These are phyloP conservation scores for Cyberlindnera xylosilytica DNA, from an alignment of 805 yeast genomes.

Conservation along the genomic window DNA sequence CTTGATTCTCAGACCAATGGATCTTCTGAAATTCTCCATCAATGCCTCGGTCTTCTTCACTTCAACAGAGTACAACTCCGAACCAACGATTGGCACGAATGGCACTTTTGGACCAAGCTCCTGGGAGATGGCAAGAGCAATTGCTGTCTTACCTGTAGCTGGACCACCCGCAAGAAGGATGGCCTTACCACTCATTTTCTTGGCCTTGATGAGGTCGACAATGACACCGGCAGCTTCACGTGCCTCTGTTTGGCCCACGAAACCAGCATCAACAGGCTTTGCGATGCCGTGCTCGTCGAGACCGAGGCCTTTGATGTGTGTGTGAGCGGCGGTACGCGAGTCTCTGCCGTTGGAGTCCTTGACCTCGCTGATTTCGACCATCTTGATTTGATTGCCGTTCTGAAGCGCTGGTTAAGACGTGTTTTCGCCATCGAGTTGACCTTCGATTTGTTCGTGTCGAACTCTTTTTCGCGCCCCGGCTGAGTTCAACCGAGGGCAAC, in stretches of 20 bases:
- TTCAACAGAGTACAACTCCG: constrained; percentile 93
- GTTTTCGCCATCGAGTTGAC: background rate
- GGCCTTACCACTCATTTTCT: constrained; percentile 95
- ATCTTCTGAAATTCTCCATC: constrained; percentile 95
- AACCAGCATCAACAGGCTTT: constrained; percentile 81
- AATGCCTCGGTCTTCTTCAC: constrained; percentile 94
- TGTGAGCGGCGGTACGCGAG: constrained; percentile 88
- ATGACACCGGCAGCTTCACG: constrained; percentile 93
- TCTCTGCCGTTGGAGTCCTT: constrained; percentile 51
- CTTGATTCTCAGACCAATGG: constrained; percentile 92
- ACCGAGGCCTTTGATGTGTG: constrained; percentile 94
- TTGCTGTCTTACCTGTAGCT: constrained; percentile 97
- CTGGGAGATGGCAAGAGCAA: constrained; percentile 93
- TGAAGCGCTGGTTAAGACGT: background rate
- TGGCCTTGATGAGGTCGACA: constrained; percentile 88
- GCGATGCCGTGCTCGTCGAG: constrained; percentile 88
- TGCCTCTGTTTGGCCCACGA: constrained; percentile 67
- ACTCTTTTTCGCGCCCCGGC: background rate
- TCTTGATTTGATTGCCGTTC: constrained; percentile 25
- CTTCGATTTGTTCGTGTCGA: background rate
- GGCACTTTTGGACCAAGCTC: constrained; percentile 97
- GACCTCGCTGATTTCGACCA: constrained; percentile 80
- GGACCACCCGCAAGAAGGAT: constrained; percentile 95
- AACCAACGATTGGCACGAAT: constrained; percentile 94
- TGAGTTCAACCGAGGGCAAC: background rate